A percentile compares a stretch with the other conserved stretches of the same genome.
phyloP scores from a whole-genome alignment of 352 stramenopile genomes.

The Globisporangium ultimum region DNA sequence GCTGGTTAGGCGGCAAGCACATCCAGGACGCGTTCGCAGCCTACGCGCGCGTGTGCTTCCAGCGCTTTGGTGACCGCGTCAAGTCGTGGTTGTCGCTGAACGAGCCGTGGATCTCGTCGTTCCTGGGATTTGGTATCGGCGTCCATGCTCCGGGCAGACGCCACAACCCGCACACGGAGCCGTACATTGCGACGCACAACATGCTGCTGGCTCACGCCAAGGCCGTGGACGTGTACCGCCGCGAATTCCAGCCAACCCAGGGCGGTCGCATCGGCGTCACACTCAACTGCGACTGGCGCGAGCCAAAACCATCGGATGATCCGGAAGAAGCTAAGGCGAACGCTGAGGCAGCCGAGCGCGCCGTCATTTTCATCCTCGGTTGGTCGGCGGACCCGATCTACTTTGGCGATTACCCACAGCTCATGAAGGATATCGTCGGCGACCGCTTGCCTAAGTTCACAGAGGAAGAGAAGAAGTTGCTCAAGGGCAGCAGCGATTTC shows the following conservation, averaged over 20 bases:
- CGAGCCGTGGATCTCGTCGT: slow-evolving; percentile 83
- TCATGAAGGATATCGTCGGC: slow-evolving; percentile 85
- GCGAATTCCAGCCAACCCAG: slow-evolving; percentile 68
- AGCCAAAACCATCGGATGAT: slow-evolving; percentile 55
- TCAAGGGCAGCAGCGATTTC: slow-evolving; percentile 90
- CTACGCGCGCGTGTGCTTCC: slow-evolving; percentile 91
- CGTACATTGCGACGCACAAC: slow-evolving; percentile 88
- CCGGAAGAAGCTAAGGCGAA: slow-evolving; percentile 53
- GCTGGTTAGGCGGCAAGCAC: slow-evolving; percentile 39
- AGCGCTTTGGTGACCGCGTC: slow-evolving; percentile 88
- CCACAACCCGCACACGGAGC: slow-evolving; percentile 49
- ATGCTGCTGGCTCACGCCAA: slow-evolving; percentile 85
- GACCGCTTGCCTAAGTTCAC: slow-evolving; percentile 89
- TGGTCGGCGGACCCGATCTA: slow-evolving; percentile 93
- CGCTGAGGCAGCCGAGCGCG: slow-evolving; percentile 62
- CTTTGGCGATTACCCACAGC: slow-evolving; percentile 89
- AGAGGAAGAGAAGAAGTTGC: slow-evolving; percentile 61
- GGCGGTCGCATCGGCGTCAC: slow-evolving; percentile 89
- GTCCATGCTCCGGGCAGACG: slow-evolving; percentile 77
- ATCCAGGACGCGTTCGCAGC: slow-evolving; percentile 66
- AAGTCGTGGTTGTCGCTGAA: slow-evolving; percentile 94
- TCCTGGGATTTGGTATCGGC: slow-evolving; percentile 85
- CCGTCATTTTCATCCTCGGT: slow-evolving; percentile 86
- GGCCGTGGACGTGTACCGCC: slow-evolving; percentile 82
- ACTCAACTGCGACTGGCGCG: slow-evolving; percentile 88